Conservation (phyloP, 208 protist genomes). For the Crithidia fasciculata region DNA sequence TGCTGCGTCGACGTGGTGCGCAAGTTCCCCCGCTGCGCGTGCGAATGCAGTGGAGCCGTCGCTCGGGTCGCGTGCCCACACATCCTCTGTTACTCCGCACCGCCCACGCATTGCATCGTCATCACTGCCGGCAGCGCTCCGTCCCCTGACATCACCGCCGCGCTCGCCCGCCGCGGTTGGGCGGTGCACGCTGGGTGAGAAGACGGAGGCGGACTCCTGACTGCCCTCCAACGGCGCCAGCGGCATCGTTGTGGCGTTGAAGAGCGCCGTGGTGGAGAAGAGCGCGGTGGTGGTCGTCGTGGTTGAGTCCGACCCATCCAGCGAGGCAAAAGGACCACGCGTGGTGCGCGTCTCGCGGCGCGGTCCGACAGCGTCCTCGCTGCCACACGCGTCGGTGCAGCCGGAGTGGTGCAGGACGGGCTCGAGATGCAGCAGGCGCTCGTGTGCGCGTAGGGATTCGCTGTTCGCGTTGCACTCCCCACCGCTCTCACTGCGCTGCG, state of each 20-base stretch:
- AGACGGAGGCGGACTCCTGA: background rate
- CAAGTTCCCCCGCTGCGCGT: background rate
- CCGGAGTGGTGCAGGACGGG: background rate
- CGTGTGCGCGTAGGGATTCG: background rate
- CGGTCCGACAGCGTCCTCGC: slow-evolving; percentile 3
- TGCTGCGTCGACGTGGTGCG: background rate
- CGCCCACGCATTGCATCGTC: background rate
- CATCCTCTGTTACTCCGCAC: background rate
- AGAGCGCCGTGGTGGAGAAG: slow-evolving; percentile 13
- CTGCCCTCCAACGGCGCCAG: slow-evolving; percentile 12
- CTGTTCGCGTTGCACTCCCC: background rate
- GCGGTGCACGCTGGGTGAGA: slow-evolving; percentile 18
- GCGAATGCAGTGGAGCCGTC: background rate
- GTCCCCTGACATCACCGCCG: background rate
- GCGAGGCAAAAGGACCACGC: slow-evolving; percentile 8
- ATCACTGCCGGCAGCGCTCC: background rate
- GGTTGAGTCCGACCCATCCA: slow-evolving; percentile 7
- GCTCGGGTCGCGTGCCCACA: slow-evolving; percentile 10
- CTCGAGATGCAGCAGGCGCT: slow-evolving; percentile 20
- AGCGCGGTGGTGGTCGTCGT: background rate
- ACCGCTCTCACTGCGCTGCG: slow-evolving; percentile 3
- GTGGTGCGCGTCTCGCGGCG: background rate
- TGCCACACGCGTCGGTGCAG: slow-evolving; percentile 4
- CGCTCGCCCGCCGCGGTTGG: background rate
- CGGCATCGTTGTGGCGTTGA: slow-evolving; percentile 23